Conservation (phyloP, 192 early-diverging fungal species). For the Spizellomyces punctatus region DNA sequence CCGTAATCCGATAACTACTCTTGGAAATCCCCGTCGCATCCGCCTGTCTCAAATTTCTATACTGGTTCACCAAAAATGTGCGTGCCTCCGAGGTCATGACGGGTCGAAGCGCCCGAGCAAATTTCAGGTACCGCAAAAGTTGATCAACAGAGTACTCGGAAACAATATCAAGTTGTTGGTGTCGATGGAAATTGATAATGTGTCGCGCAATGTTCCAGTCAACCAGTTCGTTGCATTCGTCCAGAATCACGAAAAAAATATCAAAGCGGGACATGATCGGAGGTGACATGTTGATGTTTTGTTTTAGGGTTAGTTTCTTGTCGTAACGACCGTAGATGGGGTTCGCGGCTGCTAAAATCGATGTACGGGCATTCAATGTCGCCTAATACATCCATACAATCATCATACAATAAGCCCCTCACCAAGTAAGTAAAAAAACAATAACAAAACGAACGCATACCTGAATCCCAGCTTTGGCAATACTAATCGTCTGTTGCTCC, state of each 20-base stretch:
- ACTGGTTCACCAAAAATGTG: constrained; percentile 76
- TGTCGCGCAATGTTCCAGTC: constrained; percentile 92
- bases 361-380: constrained; percentile 90
- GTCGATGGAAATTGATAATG: constrained; percentile 85
- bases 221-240: constrained; percentile 85
- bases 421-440: constrained; percentile 1
- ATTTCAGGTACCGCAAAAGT: constrained; percentile 83
- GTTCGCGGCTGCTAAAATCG: constrained; percentile 96
- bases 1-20: constrained; percentile 89
- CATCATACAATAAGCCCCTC: too few relatives aligned
- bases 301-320: constrained; percentile 89
- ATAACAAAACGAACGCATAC: not conserved
- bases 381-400: constrained; percentile 54
- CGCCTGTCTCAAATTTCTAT: constrained; percentile 83
- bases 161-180: constrained; percentile 56
- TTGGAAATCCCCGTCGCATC: constrained; percentile 71
- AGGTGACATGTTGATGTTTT: constrained; percentile 95
- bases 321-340: constrained; percentile 95
- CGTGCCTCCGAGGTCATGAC: constrained; percentile 76
- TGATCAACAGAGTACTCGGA: constrained; percentile 77
- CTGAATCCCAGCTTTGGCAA: constrained; percentile 96
- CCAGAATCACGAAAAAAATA: constrained; percentile 95
- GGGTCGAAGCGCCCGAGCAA: constrained; percentile 86
- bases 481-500: constrained; percentile 98
- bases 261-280: constrained; percentile 99